These are phyloP conservation scores for Mucor sp. DNA, from an alignment of 371 early-diverging fungal species.

Conservation along the genomic window DNA sequence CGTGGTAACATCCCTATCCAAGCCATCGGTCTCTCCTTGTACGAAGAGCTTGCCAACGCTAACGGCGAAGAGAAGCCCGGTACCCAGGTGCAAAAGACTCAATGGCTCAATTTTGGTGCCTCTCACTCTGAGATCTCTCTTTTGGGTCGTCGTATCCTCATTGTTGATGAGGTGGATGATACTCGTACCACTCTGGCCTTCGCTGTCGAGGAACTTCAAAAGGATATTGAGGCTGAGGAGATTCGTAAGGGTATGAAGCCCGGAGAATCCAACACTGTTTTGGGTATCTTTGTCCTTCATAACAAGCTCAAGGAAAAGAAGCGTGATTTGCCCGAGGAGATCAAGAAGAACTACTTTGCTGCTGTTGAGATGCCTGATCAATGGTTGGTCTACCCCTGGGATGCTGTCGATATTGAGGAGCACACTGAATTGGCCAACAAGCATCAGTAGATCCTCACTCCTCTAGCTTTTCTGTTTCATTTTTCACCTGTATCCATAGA, in stretches of 20 bases:
- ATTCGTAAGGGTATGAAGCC: constrained; percentile 46
- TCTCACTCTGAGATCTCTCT: constrained; percentile 58
- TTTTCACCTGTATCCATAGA: not conserved
- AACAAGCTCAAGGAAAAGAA: constrained; percentile 79
- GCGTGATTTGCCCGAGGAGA: constrained; percentile 58
- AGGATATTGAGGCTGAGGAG: constrained; percentile 68
- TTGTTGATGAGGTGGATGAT: constrained; percentile 83
- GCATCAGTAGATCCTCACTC: constrained; percentile 5
- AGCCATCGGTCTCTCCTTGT: constrained; percentile 76
- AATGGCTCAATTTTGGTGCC: constrained; percentile 78
- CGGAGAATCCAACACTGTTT: constrained; percentile 64
- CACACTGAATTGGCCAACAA: constrained; percentile 60
- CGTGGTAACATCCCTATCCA: constrained; percentile 79
- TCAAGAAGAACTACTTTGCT: constrained; percentile 71
- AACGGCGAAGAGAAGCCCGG: constrained; percentile 26
- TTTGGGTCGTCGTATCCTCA: constrained; percentile 69
- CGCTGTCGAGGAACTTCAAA: constrained; percentile 70
- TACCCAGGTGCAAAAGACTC: constrained; percentile 73
- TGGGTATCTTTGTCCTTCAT: constrained; percentile 77
- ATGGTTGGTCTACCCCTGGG: constrained; percentile 82
- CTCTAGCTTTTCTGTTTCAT: not conserved
- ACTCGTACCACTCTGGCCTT: constrained; percentile 74
- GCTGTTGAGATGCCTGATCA: constrained; percentile 75
- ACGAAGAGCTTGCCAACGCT: constrained; percentile 65
- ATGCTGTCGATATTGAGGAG: constrained; percentile 70